Conservation (phyloP, 1,284 basidiomycete genomes). For the Ceraceosorus guamensis region DNA sequence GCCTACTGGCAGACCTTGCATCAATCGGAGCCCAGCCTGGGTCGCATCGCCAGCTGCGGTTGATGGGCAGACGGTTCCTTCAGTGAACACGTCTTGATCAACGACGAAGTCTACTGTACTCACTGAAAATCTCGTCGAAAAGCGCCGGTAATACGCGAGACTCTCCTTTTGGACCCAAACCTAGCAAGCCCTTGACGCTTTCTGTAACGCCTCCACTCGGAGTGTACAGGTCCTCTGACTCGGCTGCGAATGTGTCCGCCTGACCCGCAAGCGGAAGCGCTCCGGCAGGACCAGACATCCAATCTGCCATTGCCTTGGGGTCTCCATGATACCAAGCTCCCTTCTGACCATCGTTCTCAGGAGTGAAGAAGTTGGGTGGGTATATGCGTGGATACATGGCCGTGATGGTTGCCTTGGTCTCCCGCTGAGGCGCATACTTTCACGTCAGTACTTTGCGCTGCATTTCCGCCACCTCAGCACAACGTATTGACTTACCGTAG, state of each 20-base stretch:
- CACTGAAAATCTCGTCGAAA: slow-evolving; percentile 42
- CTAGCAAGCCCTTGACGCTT: slow-evolving; percentile 24
- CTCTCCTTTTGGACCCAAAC: neutral
- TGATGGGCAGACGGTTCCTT: neutral
- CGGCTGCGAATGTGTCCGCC: neutral
- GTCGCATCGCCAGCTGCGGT: slow-evolving; percentile 67
- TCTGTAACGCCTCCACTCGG: slow-evolving; percentile 22
- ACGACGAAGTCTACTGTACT: slow-evolving; percentile 2
- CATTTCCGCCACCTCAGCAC: neutral
- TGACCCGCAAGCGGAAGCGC: neutral
- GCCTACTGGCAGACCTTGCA: slow-evolving; percentile 76
- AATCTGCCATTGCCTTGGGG: slow-evolving; percentile 69
- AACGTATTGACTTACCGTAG: slow-evolving; percentile 5
- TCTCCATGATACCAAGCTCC: slow-evolving; percentile 83
- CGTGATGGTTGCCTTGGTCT: slow-evolving; percentile 7
- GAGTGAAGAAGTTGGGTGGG: slow-evolving; percentile 67
- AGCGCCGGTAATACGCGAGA: slow-evolving; percentile 33
- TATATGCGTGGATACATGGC: slow-evolving; percentile 32
- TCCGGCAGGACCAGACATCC: slow-evolving; percentile 44
- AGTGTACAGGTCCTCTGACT: slow-evolving; percentile 19
- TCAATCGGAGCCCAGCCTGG: slow-evolving; percentile 60
- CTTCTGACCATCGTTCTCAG: slow-evolving; percentile 72
- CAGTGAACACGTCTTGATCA: neutral
- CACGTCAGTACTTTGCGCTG: slow-evolving; percentile 1
- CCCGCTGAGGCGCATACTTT: neutral